phyloP scores from a whole-genome alignment of 2,329 filamentous ascomycete genomes.

The Sporothrix protearum region DNA sequence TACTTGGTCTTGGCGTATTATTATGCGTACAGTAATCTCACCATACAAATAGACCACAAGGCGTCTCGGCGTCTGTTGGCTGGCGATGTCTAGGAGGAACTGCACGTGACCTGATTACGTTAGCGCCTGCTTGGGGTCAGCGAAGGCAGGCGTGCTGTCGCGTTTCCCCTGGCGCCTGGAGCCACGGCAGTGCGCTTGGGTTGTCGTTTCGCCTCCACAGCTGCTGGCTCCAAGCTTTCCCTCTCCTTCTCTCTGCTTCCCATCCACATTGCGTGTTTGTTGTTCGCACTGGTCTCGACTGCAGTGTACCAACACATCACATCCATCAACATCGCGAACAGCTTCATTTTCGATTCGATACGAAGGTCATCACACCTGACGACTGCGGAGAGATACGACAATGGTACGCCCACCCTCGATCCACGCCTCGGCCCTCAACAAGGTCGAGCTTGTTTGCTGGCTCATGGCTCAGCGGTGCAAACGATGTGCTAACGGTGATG shows the following conservation, averaged over 20 bases:
- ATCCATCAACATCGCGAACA: not conserved
- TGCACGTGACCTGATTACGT: slow-evolving; percentile 19
- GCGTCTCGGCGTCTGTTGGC: no score
- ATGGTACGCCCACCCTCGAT: slow-evolving; percentile 7
- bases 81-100: not conserved
- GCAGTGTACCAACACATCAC: slow-evolving; percentile 3
- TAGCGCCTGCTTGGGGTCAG: not conserved
- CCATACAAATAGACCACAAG: no score
- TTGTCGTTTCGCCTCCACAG: slow-evolving; percentile 17
- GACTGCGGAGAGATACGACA: slow-evolving; percentile 4
- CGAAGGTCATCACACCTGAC: not conserved
- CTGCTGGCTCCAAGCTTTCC: slow-evolving; percentile 17
- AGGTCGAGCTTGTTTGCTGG: no score
- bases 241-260: slow-evolving; percentile 14
- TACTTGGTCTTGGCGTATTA: no score
- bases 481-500: not conserved
- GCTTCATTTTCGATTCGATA: not conserved
- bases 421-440: not conserved
- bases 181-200: not conserved
- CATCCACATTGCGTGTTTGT: slow-evolving; percentile 12
- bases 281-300: not conserved
- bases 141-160: slow-evolving; percentile 37
- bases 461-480: not conserved
- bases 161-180: slow-evolving; percentile 46
- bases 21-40: no score